Base-by-base conservation (phyloP, 1,284 basidiomycete species). In the Bjerkandera adusta region DNA sequence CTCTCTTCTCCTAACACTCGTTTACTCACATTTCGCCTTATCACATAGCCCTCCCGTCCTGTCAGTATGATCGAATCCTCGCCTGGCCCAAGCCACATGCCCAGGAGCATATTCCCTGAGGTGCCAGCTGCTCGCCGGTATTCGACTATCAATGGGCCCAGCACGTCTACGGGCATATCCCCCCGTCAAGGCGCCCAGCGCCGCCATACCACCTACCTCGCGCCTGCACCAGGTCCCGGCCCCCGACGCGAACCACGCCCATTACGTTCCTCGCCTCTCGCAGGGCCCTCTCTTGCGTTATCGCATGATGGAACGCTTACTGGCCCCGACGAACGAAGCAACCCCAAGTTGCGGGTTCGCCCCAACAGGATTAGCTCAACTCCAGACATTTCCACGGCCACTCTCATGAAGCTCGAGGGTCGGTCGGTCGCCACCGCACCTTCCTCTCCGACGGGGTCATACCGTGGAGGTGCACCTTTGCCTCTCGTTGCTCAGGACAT, bases 241-340 rank as follows among this genome's bases (percentile, higher is more conserved):
- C 37, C 45, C 5, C 45, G 51, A 3, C 54, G 50, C 21, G 41
- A 47, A 13, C 45, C 53, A 3, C 57, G 61, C 10, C 60, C 59
- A 2, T 47, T 56, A 7, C 59, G 60, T 33, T 61, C 60, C 4
- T 64, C 62, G 15, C 62, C 62, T 0, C 57, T 64, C 22, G 62
- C 62, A 2, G 62, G 62, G 1, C 60, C 62, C 12, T 58, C 58
- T 4, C 52, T 64, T 35, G 60, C 58, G 1, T 48, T 55, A 39
- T 36, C 52, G 18, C 47, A 42, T 16, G 58, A 59, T 26, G 58
- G 51, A 18, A 50, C 50, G 4, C 45, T 52, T 34, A 40, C 45
- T 1, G 38, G 45, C 25, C 36, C 45, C 20, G 45, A 47, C 37
- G 47, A 47, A 18, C 39, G 37, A 24, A 26, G 29, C 26, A 37